Base-by-base conservation (phyloP, 2,329 filamentous ascomycete genomes). In the Penicillium sclerotigenum region DNA sequence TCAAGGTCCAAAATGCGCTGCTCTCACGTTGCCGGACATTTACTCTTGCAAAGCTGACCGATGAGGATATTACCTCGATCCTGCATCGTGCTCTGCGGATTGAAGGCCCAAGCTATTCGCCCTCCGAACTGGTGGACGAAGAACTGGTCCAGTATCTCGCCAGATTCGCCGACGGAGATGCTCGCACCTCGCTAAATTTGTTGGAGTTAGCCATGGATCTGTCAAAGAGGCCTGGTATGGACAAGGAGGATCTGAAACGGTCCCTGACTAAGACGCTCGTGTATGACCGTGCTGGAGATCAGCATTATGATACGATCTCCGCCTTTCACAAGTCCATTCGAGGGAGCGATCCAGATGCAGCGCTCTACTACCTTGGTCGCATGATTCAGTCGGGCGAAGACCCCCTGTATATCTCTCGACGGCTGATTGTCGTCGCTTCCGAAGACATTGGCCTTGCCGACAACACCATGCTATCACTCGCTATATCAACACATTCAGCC, bases 341-440 rank as follows among this genome's bases (percentile, higher is more conserved):
- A 43, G 94, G 94, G 38, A 88, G 86, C 53, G 87, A 97, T 68
- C 75, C 93, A 0, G 89, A 97, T 72, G 94, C 93, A 0, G 83
- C 93, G 0, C 81, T 99, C 1, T 99, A 97, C 77, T 99, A 97
- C 72, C 84, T 99, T 1, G 90, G 90, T 0, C 87, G 94, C 34
- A 99, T 99, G 94, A 84, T 99, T 5, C 89, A 96, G 68, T 94
- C 90, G 0, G 93, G 93, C 57, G 93, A 97, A 74, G 94, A 97
- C 66, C 90, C 93, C 0, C 80, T 97, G 0, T 97, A 93, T 73
- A 87, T 99, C 53, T 93, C 94, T 5, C 86, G 94, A 1, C 87
- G 94, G 33, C 90, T 99, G 80, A 88, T 99, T 7, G 92, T 97
- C 13, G 91, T 97, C 50, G 93, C 94, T 0, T 94, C 89, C 1